phyloP scores from a whole-genome alignment of 495 filamentous ascomycete genomes.

The Aspergillus hancockii region DNA sequence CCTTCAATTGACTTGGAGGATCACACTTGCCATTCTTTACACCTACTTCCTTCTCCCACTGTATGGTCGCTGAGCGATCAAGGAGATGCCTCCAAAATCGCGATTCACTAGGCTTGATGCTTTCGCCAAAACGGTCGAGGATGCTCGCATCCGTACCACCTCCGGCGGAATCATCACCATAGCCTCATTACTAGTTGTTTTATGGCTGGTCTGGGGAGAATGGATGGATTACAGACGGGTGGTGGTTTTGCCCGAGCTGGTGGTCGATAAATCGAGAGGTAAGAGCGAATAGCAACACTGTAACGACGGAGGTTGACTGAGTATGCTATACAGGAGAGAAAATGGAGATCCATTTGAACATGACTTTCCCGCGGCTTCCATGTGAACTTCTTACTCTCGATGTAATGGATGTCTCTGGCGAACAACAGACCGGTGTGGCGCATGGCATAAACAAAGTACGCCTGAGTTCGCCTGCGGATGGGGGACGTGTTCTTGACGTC shows the following conservation, averaged over 20 bases:
- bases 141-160: conserved; percentile 96
- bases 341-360: conserved; percentile 98
- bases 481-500: conserved; percentile 74
- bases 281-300: conserved; percentile 16
- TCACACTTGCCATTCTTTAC: neutral
- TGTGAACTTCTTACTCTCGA: conserved; percentile 96
- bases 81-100: conserved; percentile 60
- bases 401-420: conserved; percentile 98
- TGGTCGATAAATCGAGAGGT: conserved; percentile 97
- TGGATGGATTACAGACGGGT: conserved; percentile 90
- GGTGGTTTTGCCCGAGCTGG: conserved; percentile 84
- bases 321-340: conserved; percentile 67
- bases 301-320: conserved; percentile 9
- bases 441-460: conserved; percentile 91
- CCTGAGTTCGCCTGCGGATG: conserved; percentile 68
- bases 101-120: conserved; percentile 95
- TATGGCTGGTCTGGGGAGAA: conserved; percentile 92
- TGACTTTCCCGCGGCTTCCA: conserved; percentile 90
- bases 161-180: conserved; percentile 95
- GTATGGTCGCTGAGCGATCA: conserved; percentile 34
- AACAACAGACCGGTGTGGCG: conserved; percentile 89
- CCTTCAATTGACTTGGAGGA: conserved; percentile 4
- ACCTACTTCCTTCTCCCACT: conserved; percentile 9
- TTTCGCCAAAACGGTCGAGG: conserved; percentile 98
- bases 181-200: conserved; percentile 77